These are phyloP conservation scores for Harringtonia lauricola DNA, from an alignment of 2,329 filamentous ascomycete species.

Conservation along the genomic window DNA sequence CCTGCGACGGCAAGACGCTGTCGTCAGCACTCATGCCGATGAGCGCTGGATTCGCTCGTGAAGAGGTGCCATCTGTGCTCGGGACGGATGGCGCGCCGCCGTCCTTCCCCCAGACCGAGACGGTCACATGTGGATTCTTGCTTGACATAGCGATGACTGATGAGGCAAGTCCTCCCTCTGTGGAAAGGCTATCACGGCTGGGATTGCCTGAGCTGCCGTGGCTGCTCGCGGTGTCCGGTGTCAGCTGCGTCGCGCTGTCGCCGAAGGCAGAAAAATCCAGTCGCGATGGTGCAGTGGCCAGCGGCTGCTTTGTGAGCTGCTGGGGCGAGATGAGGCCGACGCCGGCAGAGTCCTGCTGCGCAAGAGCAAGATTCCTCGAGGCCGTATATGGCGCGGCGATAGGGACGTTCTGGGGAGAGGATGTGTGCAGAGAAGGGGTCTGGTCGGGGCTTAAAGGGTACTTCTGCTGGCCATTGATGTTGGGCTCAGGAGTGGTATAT, in stretches of 20 bases:
- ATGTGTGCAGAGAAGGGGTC: slow-evolving; percentile 36
- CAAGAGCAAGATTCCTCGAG: slow-evolving; percentile 8
- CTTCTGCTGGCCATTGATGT: slow-evolving; percentile 14
- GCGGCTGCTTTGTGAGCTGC: slow-evolving; percentile 29
- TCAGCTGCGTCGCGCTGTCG: slow-evolving; percentile 26
- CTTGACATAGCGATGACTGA: slow-evolving; percentile 27
- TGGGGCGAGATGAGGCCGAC: slow-evolving; percentile 26
- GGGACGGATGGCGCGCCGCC: too few relatives aligned
- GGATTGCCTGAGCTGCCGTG: slow-evolving; percentile 18
- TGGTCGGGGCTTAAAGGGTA: slow-evolving; percentile 42
- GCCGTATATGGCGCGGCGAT: neutral
- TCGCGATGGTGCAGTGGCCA: slow-evolving; percentile 19
- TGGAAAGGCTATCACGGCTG: slow-evolving; percentile 21
- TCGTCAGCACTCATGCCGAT: slow-evolving; percentile 20
- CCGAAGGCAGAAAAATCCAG: slow-evolving; percentile 9
- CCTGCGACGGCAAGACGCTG: slow-evolving; percentile 15
- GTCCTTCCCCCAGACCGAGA: slow-evolving; percentile 43
- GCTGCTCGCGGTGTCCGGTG: slow-evolving; percentile 37
- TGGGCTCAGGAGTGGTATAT: slow-evolving; percentile 9
- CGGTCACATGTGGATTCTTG: slow-evolving; percentile 43
- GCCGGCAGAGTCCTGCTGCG: slow-evolving; percentile 15
- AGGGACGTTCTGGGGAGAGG: slow-evolving; percentile 23
- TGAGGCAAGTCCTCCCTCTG: slow-evolving; percentile 30
- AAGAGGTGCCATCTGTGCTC: neutral
- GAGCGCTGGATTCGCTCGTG: neutral